Evolutionary conservation across 140 eudicot genomes (phyloP).

Genomic region (Flaveria floridana): DNA sequence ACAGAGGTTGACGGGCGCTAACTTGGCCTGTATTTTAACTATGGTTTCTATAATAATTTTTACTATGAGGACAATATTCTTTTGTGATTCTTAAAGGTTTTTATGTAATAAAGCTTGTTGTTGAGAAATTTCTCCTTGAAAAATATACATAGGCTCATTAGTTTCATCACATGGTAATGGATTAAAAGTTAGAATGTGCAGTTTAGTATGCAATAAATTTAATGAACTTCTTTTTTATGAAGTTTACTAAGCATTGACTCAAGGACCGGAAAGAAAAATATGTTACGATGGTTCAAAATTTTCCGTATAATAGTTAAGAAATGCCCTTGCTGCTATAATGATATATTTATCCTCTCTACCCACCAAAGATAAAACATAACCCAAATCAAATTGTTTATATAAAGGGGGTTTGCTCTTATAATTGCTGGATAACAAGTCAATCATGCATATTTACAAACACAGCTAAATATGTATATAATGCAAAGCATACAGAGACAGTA

Average conservation of each 20-base stretch:
- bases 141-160: too few species aligned
- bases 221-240: neutral
- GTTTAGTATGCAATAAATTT: neutral
- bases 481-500: neutral
- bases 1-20: neutral
- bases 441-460: constrained; percentile 7
- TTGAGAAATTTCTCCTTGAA: neutral
- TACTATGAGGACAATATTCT: neutral
- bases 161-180: too few species aligned
- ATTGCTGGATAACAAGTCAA: neutral
- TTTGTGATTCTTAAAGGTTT: neutral
- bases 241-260: constrained; percentile 1
- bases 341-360: neutral
- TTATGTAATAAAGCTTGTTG: neutral
- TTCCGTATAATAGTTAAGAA: neutral
- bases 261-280: neutral
- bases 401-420: neutral
- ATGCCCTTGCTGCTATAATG: too few species aligned
- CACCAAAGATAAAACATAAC: constrained; percentile 3
- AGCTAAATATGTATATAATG: constrained; percentile 7
- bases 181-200: too few species aligned
- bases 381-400: neutral
- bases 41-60: neutral
- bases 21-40: neutral
- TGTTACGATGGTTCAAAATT: neutral